These are phyloP conservation scores for Cladophialophora carrionii DNA, from an alignment of 2,329 filamentous ascomycete genomes.

Conservation along the genomic window DNA sequence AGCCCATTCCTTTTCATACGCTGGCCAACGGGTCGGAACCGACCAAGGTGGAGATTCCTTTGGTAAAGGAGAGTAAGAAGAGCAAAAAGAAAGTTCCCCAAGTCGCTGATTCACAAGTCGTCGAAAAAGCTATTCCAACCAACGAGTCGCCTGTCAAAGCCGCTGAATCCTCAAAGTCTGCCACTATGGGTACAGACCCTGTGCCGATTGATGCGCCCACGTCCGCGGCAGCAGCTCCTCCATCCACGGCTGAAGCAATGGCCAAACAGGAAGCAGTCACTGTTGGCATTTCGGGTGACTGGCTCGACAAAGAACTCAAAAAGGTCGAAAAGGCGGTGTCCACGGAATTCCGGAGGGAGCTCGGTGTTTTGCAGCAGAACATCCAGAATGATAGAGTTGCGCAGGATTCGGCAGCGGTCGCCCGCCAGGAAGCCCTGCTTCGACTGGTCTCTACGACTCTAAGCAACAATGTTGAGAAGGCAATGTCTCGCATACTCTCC, in stretches of 20 bases:
- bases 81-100: slow-evolving; percentile 36
- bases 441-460: slow-evolving; percentile 70
- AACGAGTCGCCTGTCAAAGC: slow-evolving; percentile 23
- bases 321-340: slow-evolving; percentile 53
- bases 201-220: slow-evolving; percentile 10
- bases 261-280: slow-evolving; percentile 39
- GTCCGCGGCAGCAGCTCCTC: slow-evolving; percentile 7
- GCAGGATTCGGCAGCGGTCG: slow-evolving; percentile 63
- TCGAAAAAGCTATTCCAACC: slow-evolving; percentile 20
- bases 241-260: slow-evolving; percentile 12
- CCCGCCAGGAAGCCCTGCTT: slow-evolving; percentile 71
- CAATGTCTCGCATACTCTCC: slow-evolving; percentile 74
- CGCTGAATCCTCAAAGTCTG: background rate
- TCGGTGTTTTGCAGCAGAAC: slow-evolving; percentile 61
- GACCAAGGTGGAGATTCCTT: slow-evolving; percentile 21
- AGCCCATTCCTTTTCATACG: slow-evolving; percentile 24
- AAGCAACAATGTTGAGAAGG: slow-evolving; percentile 73
- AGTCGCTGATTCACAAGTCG: slow-evolving; percentile 9
- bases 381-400: slow-evolving; percentile 71
- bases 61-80: slow-evolving; percentile 37
- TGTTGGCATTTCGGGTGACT: slow-evolving; percentile 56
- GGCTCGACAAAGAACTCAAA: slow-evolving; percentile 64
- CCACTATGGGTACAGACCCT: slow-evolving; percentile 7
- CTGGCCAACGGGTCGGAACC: slow-evolving; percentile 18
- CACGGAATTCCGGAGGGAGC: slow-evolving; percentile 56